Evolutionary conservation across 306 rosid genomes (phyloP).

Genomic region (Vachellia pachyceras): DNA sequence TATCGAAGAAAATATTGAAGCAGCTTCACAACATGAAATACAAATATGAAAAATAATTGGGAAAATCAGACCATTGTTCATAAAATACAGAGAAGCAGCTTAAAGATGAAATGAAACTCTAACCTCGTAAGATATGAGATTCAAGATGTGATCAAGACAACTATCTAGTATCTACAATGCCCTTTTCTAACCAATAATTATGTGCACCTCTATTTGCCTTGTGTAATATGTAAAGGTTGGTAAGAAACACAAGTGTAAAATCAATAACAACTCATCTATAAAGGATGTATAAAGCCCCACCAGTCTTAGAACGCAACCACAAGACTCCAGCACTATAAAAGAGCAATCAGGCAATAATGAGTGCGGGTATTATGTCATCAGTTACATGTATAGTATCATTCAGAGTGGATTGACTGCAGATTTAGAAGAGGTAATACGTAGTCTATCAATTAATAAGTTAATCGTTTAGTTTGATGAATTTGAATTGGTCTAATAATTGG

Average conservation of each 20-base stretch:
- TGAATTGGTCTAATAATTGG: no score
- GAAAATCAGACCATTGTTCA: neutral
- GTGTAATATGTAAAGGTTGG: slow-evolving; percentile 70
- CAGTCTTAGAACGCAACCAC: slow-evolving; percentile 88
- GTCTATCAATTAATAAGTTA: no score
- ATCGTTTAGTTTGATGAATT: no score
- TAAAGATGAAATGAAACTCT: slow-evolving; percentile 31
- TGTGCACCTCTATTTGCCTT: slow-evolving; percentile 96
- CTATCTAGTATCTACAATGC: slow-evolving; percentile 67
- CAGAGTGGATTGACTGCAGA: no score
- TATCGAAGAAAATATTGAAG: slow-evolving; percentile 17
- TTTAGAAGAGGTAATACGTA: no score
- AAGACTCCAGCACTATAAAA: slow-evolving; percentile 69
- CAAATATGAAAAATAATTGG: neutral
- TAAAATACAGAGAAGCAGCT: slow-evolving; percentile 1
- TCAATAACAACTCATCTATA: slow-evolving; percentile 26
- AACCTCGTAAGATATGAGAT: slow-evolving; percentile 94
- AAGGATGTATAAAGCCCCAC: slow-evolving; percentile 98
- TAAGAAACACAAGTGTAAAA: slow-evolving; percentile 33
- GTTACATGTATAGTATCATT: no score
- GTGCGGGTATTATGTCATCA: no score
- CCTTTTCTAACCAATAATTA: slow-evolving; percentile 81
- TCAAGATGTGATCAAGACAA: slow-evolving; percentile 87
- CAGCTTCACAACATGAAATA: slow-evolving; percentile 11
- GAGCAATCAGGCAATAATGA: no score